phyloP scores from a whole-genome alignment of 2,329 filamentous ascomycete species.

The Ustulina deusta region DNA sequence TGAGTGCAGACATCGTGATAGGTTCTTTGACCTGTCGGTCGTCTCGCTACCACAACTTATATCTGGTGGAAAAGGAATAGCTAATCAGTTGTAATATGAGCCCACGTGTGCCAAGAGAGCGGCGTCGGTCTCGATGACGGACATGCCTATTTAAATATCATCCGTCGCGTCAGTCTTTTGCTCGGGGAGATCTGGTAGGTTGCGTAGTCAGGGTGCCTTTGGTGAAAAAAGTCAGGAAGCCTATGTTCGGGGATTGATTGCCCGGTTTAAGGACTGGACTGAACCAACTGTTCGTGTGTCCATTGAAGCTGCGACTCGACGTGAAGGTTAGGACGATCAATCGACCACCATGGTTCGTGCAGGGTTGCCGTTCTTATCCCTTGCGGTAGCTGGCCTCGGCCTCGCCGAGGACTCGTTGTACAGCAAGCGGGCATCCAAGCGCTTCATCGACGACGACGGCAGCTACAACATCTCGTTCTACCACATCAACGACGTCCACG shows the following conservation, averaged over 20 bases:
- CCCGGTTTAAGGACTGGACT: background rate
- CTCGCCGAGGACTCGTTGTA: slow-evolving; percentile 61
- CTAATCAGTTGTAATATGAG: slow-evolving; percentile 9
- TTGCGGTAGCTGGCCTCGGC: slow-evolving; percentile 37
- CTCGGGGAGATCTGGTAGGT: background rate
- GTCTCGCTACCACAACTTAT: background rate
- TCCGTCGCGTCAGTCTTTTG: background rate
- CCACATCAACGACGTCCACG: slow-evolving; percentile 77
- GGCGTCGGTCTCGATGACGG: background rate
- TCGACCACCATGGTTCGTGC: slow-evolving; percentile 38
- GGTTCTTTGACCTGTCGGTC: slow-evolving; percentile 13
- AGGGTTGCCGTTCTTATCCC: slow-evolving; percentile 31
- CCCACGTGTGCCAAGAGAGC: slow-evolving; percentile 15
- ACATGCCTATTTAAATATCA: slow-evolving; percentile 25
- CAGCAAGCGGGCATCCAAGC: slow-evolving; percentile 62
- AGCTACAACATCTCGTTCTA: slow-evolving; percentile 73
- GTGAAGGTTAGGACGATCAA: background rate
- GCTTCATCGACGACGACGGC: slow-evolving; percentile 61
- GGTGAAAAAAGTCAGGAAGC: background rate
- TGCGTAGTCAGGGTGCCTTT: background rate
- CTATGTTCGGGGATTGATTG: background rate
- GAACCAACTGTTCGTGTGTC: background rate
- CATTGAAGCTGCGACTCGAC: slow-evolving; percentile 3
- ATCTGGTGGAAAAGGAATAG: slow-evolving; percentile 12
- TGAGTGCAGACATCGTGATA: slow-evolving; percentile 20